Conservation (phyloP, 2,329 filamentous ascomycete species). For the Colletotrichum sp. region DNA sequence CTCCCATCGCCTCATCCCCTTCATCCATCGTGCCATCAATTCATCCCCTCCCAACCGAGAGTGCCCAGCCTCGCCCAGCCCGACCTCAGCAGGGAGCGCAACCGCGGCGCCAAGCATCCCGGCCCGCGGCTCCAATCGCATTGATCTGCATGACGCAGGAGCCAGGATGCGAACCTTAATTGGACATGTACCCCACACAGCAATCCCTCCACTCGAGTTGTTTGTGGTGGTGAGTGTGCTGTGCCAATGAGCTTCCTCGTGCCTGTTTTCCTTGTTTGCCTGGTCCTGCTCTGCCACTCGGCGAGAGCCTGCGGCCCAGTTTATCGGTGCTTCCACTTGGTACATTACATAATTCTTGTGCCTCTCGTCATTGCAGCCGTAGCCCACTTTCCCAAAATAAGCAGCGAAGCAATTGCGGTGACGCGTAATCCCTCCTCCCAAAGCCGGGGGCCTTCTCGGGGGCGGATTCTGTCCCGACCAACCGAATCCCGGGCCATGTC, state of each 20-base stretch:
- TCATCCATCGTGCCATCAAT: constrained; percentile 3
- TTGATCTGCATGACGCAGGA: constrained; percentile 22
- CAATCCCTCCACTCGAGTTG: neutral
- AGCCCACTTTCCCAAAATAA: constrained; percentile 1
- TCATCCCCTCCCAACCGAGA: neutral
- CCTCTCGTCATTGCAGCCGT: neutral
- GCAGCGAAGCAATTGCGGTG: neutral
- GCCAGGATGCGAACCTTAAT: constrained; percentile 23
- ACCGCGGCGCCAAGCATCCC: constrained; percentile 15
- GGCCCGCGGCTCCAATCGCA: constrained; percentile 15
- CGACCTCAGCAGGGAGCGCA: neutral
- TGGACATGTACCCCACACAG: constrained; percentile 17
- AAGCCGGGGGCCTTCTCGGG: neutral
- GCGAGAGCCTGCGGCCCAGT: neutral
- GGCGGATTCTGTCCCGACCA: neutral
- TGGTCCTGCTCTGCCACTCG: neutral
- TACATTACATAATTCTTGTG: constrained; percentile 13
- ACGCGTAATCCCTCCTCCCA: constrained; percentile 11
- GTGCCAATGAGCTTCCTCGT: neutral
- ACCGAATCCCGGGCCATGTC: constrained; percentile 1
- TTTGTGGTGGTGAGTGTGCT: neutral
- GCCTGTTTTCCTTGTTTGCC: constrained; percentile 2
- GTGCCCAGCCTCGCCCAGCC: constrained; percentile 1
- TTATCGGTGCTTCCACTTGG: neutral
- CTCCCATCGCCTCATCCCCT: constrained; percentile 6